These are phyloP conservation scores for Elsinoe fawcettii DNA, from an alignment of 2,329 filamentous ascomycete genomes.

Conservation along the genomic window DNA sequence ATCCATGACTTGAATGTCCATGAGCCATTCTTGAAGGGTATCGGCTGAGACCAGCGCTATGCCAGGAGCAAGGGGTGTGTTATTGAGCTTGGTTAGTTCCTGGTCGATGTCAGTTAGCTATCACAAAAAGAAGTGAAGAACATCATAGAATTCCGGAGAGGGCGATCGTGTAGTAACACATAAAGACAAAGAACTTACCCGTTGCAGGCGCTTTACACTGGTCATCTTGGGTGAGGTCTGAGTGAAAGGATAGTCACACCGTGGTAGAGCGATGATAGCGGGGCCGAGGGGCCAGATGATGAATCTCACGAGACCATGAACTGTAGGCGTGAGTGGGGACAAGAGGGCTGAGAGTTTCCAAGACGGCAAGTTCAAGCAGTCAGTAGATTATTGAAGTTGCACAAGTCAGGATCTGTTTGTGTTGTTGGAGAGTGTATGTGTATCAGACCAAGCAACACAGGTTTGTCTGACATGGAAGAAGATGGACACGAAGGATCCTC, in stretches of 20 bases:
- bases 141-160: too few relatives aligned
- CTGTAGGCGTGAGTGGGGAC: not conserved
- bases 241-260: not conserved
- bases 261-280: not conserved
- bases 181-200: constrained; percentile 30
- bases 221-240: constrained; percentile 21
- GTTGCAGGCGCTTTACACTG: constrained; percentile 36
- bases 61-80: constrained; percentile 50
- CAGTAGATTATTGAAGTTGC: not conserved
- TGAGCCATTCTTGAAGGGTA: constrained; percentile 78
- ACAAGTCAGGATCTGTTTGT: too few relatives aligned
- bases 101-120: constrained; percentile 27
- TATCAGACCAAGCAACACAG: too few relatives aligned
- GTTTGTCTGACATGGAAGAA: too few relatives aligned
- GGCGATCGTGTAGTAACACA: too few relatives aligned
- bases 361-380: not conserved
- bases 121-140: constrained; percentile 3
- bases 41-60: constrained; percentile 76
- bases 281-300: not conserved
- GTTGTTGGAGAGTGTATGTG: too few relatives aligned
- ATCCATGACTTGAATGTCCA: constrained; percentile 88
- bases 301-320: constrained; percentile 3
- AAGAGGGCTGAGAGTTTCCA: too few relatives aligned
- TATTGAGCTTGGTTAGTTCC: constrained; percentile 49
- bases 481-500: too few relatives aligned